Evolutionary conservation across 208 protist genomes (phyloP).

Genomic region (Acanthamoeba healyi): DNA sequence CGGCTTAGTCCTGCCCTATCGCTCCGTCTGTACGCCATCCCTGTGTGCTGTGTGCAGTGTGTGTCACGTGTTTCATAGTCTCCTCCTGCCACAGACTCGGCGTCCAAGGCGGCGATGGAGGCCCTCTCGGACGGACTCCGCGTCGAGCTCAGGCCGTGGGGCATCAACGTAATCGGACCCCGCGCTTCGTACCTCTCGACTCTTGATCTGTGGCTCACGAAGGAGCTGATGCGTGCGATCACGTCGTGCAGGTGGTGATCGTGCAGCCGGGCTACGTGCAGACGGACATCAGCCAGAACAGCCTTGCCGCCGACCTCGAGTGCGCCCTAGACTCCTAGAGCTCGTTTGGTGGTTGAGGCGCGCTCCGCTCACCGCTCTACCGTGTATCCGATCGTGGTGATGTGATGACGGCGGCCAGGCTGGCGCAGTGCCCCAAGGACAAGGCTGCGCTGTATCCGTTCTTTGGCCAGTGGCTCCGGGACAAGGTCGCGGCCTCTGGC

Average conservation of each 20-base stretch:
- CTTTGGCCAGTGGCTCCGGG: conserved; percentile 17
- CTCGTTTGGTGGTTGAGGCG: no score
- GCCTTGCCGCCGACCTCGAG: not conserved
- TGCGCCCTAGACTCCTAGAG: not conserved
- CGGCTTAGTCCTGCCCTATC: not conserved
- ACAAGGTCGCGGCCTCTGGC: not conserved
- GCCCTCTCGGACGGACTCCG: conserved; percentile 28
- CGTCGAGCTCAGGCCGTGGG: conserved; percentile 27
- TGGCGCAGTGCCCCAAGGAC: not conserved
- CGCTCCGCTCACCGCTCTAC: not conserved
- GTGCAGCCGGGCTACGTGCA: conserved; percentile 52
- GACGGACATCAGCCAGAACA: conserved; percentile 31
- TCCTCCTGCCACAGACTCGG: not conserved
- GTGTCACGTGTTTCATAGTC: not conserved
- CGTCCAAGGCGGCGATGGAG: conserved; percentile 42
- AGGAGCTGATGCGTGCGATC: not conserved
- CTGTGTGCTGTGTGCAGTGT: no score
- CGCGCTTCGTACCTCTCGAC: not conserved
- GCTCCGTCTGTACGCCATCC: conserved; percentile 44
- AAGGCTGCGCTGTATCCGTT: conserved; percentile 18
- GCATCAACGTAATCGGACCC: not conserved
- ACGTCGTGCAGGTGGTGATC: not conserved
- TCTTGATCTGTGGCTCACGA: not conserved
- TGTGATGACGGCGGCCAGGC: not conserved
- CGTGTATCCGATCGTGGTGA: no score